Percentiles rank a stretch among this genome's conserved stretches.
phyloP scores from a whole-genome alignment of 495 filamentous ascomycete genomes.

The Penicillium cosmopolitanum region DNA sequence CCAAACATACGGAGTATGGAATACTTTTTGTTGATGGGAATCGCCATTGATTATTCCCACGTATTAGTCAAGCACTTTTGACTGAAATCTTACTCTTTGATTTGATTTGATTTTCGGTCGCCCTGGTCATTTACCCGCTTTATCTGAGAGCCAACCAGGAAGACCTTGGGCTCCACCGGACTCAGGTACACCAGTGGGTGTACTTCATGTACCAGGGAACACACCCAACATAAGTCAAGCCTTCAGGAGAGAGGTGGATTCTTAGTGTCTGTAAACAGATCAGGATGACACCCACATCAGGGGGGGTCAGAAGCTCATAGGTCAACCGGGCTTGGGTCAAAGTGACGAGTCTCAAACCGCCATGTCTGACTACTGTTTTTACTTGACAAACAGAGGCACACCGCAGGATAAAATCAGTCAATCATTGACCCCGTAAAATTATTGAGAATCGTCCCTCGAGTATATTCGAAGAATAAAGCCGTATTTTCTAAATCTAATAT shows the following conservation, averaged over 20 bases:
- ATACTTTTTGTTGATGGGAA: too few species aligned
- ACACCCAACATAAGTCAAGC: neutral
- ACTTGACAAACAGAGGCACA: slow-evolving; percentile 1
- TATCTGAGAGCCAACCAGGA: too few species aligned
- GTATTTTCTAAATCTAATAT: neutral
- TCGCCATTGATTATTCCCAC: too few species aligned
- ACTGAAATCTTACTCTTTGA: too few species aligned
- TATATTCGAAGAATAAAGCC: too few species aligned
- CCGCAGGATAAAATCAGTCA: neutral
- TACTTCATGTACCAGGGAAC: slow-evolving; percentile 8
- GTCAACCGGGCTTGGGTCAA: slow-evolving; percentile 8
- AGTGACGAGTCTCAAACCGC: slow-evolving; percentile 19
- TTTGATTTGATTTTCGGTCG: neutral
- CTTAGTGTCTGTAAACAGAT: neutral
- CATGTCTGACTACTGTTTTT: slow-evolving; percentile 6
- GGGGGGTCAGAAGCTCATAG: slow-evolving; percentile 2
- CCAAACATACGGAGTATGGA: neutral
- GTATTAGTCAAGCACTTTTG: too few species aligned
- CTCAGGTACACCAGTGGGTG: slow-evolving; percentile 7
- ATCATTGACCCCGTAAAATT: neutral
- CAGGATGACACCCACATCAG: slow-evolving; percentile 1
- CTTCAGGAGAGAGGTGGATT: neutral
- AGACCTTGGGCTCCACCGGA: neutral
- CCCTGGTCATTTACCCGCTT: neutral
- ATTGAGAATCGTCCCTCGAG: neutral